Evolutionary conservation across 208 protist species (phyloP), one percentile per base, ranked within the genome.

Genomic region (Vickermania ingenoplastis): DNA sequence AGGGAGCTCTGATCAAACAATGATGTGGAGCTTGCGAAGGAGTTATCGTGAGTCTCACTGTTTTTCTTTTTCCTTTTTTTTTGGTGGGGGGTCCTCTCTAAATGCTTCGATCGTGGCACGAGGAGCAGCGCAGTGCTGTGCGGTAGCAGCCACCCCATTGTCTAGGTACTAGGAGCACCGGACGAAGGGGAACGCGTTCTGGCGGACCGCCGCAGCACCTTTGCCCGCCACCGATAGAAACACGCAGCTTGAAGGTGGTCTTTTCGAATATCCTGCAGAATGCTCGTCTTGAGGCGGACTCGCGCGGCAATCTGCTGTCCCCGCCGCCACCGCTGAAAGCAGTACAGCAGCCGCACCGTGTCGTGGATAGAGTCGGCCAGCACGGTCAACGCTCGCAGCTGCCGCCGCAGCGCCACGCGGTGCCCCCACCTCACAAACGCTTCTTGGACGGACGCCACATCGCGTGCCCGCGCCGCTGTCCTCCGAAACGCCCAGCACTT

Each of bases 291-390:
- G 23, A 81, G 48, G 22, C 63, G 79, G 21, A 60, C 53, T 48
- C 69, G 79, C 41, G 57, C 67, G 5, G 61, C 27, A 22, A 72
- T 61, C 31, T 60, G 61, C 24, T 66, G 60, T 0, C 82, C 74
- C 11, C 31, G 22, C 2, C 72, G 65, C 84, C 87, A 94, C 36
- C 62, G 64, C 36, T 81, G 81, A 66, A 89, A 52, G 53, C 77
- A 84, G 5, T 71, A 68, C 23, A 88, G 53, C n/a, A 84, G 67
- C 25, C 84, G 52, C 2, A 82, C 72, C 17, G 83, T 78, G 48
- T 94, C 83, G 4, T 74, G 72, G 21, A 91, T 59, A 13, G 80
- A 85, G 30, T 81, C 82, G 0, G 83, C 83, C n/a, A 91, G 54
- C 21, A 74, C 71, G 36, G 75, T 36, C 21, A 68, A 50, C 1